Base-by-base conservation (phyloP, 176 grass and related monocot genomes). In the Saccharum spontaneum region DNA sequence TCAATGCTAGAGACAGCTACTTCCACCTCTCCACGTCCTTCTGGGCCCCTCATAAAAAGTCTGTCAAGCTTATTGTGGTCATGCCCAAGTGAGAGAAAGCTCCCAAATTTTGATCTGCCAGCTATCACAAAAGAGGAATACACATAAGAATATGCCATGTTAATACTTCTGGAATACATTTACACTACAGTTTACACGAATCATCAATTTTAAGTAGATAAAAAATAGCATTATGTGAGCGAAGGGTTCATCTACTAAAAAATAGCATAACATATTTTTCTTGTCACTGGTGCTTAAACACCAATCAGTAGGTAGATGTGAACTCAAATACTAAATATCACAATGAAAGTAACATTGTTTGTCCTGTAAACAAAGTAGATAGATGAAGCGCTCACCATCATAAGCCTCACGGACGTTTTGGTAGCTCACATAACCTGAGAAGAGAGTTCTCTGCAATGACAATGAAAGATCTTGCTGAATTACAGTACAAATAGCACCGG, bases 11-110 rank as follows among this genome's bases (percentile, higher is more conserved):
- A 98, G 86, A 98, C 93, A 89, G 90, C 93, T 67, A 98, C 97
- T 95, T 98, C 97, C 88, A 98, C 93, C 86, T 98, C 91, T 20
- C 97, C 97, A n/a, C 93, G 93, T 12, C 91, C 93, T 87, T 92
- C 93, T 67, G 96, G 96, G 20, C 96, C 96, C 73, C 86, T 89
- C 97, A 98, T 98, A 77, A 87, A 94, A 85, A 98, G 86, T 83
- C 79, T 98, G 78, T 95, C 93, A 18, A 69, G 89, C 83, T 94
- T 98, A 22, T 78, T 83, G 20, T 89, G 82, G 37, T 82, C 85
- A 79, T 88, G 86, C 17, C 93, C 89, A 69, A 92, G 86, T 88
- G 95, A 95, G 52, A 98, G 80, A 57, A 98, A 85, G 43, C 89
- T 92, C 30, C 89, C 91, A 71, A 98, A 83, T 89, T 89, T 92